Evolutionary conservation across 345 rosid species (phyloP).

Genomic region (Clarkia xantiana): DNA sequence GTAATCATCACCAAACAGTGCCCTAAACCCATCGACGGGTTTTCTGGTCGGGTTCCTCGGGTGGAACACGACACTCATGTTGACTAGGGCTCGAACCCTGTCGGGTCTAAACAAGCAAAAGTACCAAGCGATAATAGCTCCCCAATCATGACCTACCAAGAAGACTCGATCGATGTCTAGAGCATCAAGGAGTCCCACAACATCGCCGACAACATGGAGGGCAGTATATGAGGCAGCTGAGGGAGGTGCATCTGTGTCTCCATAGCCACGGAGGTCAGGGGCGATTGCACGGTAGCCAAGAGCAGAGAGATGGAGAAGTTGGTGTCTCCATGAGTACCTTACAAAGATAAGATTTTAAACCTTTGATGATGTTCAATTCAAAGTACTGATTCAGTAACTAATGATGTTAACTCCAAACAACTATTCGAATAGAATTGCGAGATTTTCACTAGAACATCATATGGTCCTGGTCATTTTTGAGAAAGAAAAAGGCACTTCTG

Average conservation of each 20-base stretch:
- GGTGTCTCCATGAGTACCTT: conserved; percentile 56
- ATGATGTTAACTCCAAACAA: too few relatives aligned
- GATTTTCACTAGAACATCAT: too few relatives aligned
- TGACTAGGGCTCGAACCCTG: conserved; percentile 57
- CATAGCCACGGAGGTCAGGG: conserved; percentile 68
- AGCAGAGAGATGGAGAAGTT: conserved; percentile 40
- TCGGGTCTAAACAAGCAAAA: conserved; percentile 52
- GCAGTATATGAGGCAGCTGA: conserved; percentile 24
- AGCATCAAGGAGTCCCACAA: conserved; percentile 19
- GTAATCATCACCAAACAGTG: conserved; percentile 47
- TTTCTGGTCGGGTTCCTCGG: conserved; percentile 36
- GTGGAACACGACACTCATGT: conserved; percentile 28
- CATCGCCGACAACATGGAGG: conserved; percentile 22
- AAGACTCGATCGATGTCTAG: conserved; percentile 31
- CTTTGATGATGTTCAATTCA: background rate
- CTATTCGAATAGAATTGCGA: too few relatives aligned
- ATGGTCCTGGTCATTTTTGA: too few relatives aligned
- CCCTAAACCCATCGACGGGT: conserved; percentile 28
- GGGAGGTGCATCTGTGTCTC: conserved; percentile 51
- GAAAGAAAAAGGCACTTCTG: too few relatives aligned
- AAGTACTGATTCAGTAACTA: background rate
- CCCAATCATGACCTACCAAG: conserved; percentile 78
- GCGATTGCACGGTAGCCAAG: conserved; percentile 56
- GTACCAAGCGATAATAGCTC: conserved; percentile 50
- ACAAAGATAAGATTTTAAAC: background rate